Conservation (phyloP, 192 early-diverging fungal genomes). For the Coemansia asiatica region DNA sequence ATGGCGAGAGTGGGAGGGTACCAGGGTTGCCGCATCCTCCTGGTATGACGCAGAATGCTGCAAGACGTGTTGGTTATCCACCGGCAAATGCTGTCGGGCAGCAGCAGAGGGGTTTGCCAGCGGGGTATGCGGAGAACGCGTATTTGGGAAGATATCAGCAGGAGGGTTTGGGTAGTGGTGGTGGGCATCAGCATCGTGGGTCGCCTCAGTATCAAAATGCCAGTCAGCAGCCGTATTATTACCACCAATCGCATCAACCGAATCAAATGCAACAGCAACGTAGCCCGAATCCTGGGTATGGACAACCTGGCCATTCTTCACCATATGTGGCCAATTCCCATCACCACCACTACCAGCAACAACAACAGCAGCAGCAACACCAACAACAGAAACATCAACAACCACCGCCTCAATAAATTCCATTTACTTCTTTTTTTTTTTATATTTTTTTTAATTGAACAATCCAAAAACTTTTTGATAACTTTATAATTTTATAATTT, state of each 20-base stretch:
- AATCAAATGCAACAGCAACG: not conserved
- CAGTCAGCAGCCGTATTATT: not conserved
- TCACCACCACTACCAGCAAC: not conserved
- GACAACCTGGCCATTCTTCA: not conserved
- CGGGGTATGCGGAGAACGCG: not conserved
- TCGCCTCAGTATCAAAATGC: not conserved
- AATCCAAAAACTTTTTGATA: not conserved
- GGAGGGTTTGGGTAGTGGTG: not conserved
- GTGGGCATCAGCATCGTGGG: not conserved
- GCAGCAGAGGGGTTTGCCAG: not conserved
- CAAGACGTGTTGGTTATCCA: too few species aligned
- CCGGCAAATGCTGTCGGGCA: too few species aligned
- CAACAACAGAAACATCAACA: not conserved
- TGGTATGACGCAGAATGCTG: too few species aligned
- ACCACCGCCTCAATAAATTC: slow-evolving; percentile 1
- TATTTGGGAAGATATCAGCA: not conserved
- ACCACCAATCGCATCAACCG: not conserved
- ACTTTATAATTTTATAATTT: too few species aligned
- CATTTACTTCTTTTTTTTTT: not conserved
- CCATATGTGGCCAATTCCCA: not conserved
- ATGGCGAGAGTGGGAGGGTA: not conserved
- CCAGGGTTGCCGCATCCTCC: not conserved
- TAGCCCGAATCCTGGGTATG: not conserved
- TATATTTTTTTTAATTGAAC: not conserved
- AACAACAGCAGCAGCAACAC: slow-evolving; percentile 1